These are phyloP conservation scores for Talaromyces atroroseus DNA, from an alignment of 2,329 filamentous ascomycete genomes.

Conservation along the genomic window DNA sequence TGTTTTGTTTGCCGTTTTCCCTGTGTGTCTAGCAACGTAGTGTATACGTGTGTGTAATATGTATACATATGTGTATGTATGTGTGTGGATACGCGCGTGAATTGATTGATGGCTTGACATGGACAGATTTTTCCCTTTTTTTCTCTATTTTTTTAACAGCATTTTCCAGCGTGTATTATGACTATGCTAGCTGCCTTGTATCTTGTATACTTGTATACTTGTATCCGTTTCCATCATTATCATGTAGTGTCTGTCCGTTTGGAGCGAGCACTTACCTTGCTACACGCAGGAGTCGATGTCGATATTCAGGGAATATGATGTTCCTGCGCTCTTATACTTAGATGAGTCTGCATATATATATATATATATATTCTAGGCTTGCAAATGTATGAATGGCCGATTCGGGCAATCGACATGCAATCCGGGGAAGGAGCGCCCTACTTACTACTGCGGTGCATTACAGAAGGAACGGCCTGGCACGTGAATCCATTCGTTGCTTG, in stretches of 20 bases:
- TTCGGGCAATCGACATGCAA: not conserved
- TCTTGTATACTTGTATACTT: not conserved
- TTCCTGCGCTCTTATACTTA: not conserved
- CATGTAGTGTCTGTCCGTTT: not conserved
- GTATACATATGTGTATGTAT: not conserved
- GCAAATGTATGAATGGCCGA: not conserved
- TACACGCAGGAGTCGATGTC: not conserved
- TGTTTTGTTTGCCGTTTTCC: slow-evolving; percentile 4
- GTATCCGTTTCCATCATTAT: not conserved
- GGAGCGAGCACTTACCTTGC: not conserved
- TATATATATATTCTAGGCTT: no score
- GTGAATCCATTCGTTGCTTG: not conserved
- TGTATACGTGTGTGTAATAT: not conserved
- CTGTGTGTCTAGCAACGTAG: slow-evolving; percentile 3
- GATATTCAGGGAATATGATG: not conserved
- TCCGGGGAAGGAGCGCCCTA: not conserved
- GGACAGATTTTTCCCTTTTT: not conserved
- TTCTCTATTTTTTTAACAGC: not conserved
- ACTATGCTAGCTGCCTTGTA: slow-evolving; percentile 1
- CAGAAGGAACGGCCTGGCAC: no score
- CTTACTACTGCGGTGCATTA: not conserved
- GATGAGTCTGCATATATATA: not conserved
- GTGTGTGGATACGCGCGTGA: slow-evolving; percentile 8
- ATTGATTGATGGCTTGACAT: slow-evolving; percentile 2
- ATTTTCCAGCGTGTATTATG: slow-evolving; percentile 14